Evolutionary conservation across 371 early-diverging fungal species (phyloP), one percentile per base, ranked within the genome.

Genomic region (Mortierella sp.): DNA sequence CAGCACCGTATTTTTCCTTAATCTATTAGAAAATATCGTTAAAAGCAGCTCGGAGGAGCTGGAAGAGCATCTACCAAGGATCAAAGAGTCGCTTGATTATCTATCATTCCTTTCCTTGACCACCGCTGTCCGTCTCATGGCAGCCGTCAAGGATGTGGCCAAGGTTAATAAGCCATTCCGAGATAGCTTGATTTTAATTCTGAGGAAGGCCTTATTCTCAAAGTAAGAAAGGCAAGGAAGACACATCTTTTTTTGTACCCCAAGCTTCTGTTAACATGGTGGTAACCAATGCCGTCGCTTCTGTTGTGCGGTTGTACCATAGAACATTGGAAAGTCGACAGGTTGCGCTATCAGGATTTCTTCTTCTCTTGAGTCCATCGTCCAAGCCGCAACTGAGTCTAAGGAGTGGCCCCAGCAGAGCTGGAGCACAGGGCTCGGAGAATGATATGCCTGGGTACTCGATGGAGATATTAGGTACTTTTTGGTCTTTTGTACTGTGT

Each of bases 131-230:
- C 84, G 79, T 5, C 75, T 92, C 9, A 66, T 92, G 62, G 64
- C 73, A 6, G 87, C 89, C 16, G 77, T 90, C 59, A 85, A 88
- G 63, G 90, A 89, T 14, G 67, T 90, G 5, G 83, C 87, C 16
- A 83, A 81, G 59, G 57, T 64, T 20, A 86, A 90, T 39, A 70
- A 87, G 9, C 80, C 87, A 32, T 87, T 92, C 59, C 87, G 89
- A 49, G 88, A 91, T 68, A 87, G 88, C 8, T 67, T 92, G 54
- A 88, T 91, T 55, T 76, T 92, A 6, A 83, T 92, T 14, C 70
- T 92, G 40, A 84, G 91, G 60, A 92, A 92, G 49, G 87, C 90
- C 40, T 74, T 92, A 72, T 90, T 90, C 67, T 84, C 91, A 66
- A 90, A 88, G 92, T 90, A 89, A 65, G 71, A 20, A 24, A 11